A percentile compares a stretch with the other conserved stretches of the same genome.
Conservation (phyloP, 169 alveolate genomes). For the Cryptosporidium muris region DNA sequence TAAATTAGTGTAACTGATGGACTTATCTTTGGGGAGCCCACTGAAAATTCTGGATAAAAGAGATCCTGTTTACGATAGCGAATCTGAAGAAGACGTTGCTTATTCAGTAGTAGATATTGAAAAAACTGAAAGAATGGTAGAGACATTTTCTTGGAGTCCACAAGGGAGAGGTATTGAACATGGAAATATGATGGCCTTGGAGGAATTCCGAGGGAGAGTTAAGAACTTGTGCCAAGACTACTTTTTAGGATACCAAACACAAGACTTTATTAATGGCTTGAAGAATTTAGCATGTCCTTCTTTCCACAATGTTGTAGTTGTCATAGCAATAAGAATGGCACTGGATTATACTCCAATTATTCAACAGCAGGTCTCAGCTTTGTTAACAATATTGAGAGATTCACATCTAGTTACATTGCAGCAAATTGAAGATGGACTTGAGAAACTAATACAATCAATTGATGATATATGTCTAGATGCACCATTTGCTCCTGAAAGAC, state of each 20-base stretch:
- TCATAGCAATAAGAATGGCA: constrained; percentile 65
- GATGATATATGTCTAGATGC: constrained; percentile 69
- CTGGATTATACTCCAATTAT: constrained; percentile 50
- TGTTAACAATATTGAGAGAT: constrained; percentile 58
- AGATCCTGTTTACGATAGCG: constrained; percentile 67
- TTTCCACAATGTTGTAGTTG: constrained; percentile 55
- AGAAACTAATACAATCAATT: constrained; percentile 64
- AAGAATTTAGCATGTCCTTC: constrained; percentile 42
- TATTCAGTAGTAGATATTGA: constrained; percentile 69
- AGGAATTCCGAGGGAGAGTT: constrained; percentile 45
- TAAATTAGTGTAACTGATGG: constrained; percentile 14
- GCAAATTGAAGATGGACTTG: constrained; percentile 69
- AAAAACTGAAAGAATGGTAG: constrained; percentile 66
- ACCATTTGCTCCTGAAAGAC: constrained; percentile 65
- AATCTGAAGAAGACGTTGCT: constrained; percentile 69
- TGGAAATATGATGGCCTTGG: constrained; percentile 28
- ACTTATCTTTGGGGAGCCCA: constrained; percentile 41
- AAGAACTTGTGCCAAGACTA: constrained; percentile 66
- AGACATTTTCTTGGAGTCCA: constrained; percentile 70
- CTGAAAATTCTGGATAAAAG: constrained; percentile 35
- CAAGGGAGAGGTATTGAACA: constrained; percentile 63
- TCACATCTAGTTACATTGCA: constrained; percentile 52
- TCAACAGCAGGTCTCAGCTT: constrained; percentile 68
- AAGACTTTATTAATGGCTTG: constrained; percentile 64
- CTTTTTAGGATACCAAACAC: constrained; percentile 53